phyloP scores from a whole-genome alignment of 2,329 filamentous ascomycete species.

The Cladosporium oxysporum region DNA sequence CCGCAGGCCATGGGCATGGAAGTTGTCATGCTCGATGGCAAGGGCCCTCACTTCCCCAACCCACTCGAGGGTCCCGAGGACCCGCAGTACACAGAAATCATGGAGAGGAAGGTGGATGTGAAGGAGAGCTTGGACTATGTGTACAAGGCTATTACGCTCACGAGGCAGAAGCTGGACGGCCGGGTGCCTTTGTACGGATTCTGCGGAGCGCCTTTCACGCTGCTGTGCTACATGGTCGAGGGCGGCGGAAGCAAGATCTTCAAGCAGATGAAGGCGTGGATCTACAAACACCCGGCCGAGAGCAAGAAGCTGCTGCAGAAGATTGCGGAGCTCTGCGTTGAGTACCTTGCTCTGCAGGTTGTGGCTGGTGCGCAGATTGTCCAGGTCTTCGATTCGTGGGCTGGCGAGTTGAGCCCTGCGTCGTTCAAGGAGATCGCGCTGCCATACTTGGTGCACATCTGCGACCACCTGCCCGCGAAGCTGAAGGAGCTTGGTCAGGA shows the following conservation, averaged over 20 bases:
- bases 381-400: constrained; percentile 98
- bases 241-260: constrained; percentile 96
- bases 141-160: constrained; percentile 91
- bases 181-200: constrained; percentile 93
- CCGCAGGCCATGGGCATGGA: constrained; percentile 97
- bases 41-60: constrained; percentile 89
- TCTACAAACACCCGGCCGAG: constrained; percentile 83
- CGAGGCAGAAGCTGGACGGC: constrained; percentile 81
- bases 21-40: constrained; percentile 98
- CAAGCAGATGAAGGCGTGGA: constrained; percentile 92
- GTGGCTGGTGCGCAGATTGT: constrained; percentile 90
- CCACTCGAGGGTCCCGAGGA: constrained; percentile 79
- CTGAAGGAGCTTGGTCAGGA: constrained; percentile 74
- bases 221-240: constrained; percentile 99
- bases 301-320: constrained; percentile 82
- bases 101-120: constrained; percentile 80
- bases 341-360: constrained; percentile 90
- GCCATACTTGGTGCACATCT: constrained; percentile 83
- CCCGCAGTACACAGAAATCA: constrained; percentile 75
- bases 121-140: constrained; percentile 86
- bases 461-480: constrained; percentile 72
- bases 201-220: constrained; percentile 93
- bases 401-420: constrained; percentile 82
- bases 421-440: constrained; percentile 83
- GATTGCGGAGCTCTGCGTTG: constrained; percentile 91